Percentiles rank a stretch among this genome's conserved stretches.
Conservation (phyloP, 257 asterid species). For the Galeopsis tetrahit region DNA sequence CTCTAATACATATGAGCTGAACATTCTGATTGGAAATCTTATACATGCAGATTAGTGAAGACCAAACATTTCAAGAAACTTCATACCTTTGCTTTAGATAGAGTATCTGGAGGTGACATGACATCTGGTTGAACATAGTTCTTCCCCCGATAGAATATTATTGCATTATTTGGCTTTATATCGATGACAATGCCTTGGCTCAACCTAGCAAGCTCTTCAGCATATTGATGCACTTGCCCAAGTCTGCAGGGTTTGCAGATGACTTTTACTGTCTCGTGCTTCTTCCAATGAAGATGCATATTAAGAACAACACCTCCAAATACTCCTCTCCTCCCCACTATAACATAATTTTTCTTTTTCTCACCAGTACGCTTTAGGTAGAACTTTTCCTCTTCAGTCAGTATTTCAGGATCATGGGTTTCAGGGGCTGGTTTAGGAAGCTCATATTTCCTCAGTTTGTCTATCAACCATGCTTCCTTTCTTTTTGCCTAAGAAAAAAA, state of each 20-base stretch:
- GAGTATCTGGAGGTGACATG: conserved; percentile 88
- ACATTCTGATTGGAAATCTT: conserved; percentile 6
- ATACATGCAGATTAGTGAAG: conserved; percentile 2
- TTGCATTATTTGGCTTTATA: conserved; percentile 68
- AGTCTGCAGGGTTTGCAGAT: conserved; percentile 90
- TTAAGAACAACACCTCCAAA: conserved; percentile 97
- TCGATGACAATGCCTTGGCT: conserved; percentile 84
- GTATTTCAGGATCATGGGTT: conserved; percentile 85
- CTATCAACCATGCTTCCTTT: conserved; percentile 93
- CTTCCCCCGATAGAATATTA: conserved; percentile 87
- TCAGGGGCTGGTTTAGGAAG: conserved; percentile 69
- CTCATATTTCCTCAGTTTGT: conserved; percentile 82
- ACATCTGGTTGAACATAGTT: conserved; percentile 84
- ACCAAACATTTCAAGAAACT: conserved; percentile 1
- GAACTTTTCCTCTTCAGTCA: conserved; percentile 95
- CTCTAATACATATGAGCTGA: background rate
- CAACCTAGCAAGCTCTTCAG: conserved; percentile 82
- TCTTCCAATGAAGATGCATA: conserved; percentile 99
- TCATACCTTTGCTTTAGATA: conserved; percentile 90
- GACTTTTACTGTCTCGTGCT: conserved; percentile 90
- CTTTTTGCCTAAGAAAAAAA: conserved; percentile 69
- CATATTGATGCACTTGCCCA: conserved; percentile 82
- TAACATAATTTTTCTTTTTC: conserved; percentile 88
- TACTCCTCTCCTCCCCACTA: conserved; percentile 93
- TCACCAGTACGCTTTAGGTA: conserved; percentile 90